Evolutionary conservation across 1,139 yeast genomes (phyloP).

Genomic region (Taphrina betulina): DNA sequence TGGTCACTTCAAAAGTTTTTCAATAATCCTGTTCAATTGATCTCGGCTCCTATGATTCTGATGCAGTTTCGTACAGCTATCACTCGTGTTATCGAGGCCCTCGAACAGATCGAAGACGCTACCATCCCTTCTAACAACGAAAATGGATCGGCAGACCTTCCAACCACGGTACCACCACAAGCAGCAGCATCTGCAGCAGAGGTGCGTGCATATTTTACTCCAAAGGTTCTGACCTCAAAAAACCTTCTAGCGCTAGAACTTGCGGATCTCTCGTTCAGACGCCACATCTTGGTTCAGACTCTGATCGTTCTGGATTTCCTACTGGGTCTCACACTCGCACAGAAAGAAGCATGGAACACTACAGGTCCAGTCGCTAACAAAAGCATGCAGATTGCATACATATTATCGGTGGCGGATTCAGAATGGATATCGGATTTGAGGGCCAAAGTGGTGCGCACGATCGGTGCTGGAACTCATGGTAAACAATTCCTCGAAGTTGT

Average conservation of each 20-base stretch:
- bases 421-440: constrained; percentile 38
- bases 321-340: constrained; percentile 39
- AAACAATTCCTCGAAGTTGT: constrained; percentile 39
- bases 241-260: constrained; percentile 36
- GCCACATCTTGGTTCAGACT: constrained; percentile 44
- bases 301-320: constrained; percentile 43
- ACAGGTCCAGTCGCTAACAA: constrained; percentile 40
- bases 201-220: constrained; percentile 34
- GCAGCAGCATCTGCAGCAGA: constrained; percentile 1
- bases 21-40: constrained; percentile 35
- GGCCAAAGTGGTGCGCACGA: constrained; percentile 32
- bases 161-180: neutral
- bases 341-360: constrained; percentile 37
- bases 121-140: neutral
- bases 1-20: constrained; percentile 38
- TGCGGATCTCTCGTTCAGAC: constrained; percentile 44
- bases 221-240: constrained; percentile 31
- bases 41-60: constrained; percentile 15
- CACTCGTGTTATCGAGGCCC: constrained; percentile 22
- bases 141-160: constrained; percentile 21
- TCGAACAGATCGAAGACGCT: constrained; percentile 6
- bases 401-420: constrained; percentile 39
- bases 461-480: constrained; percentile 35
- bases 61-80: constrained; percentile 18
- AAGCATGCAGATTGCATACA: constrained; percentile 40